Conservation (phyloP, 768 basidiomycete genomes). For the Collybia sordida region DNA sequence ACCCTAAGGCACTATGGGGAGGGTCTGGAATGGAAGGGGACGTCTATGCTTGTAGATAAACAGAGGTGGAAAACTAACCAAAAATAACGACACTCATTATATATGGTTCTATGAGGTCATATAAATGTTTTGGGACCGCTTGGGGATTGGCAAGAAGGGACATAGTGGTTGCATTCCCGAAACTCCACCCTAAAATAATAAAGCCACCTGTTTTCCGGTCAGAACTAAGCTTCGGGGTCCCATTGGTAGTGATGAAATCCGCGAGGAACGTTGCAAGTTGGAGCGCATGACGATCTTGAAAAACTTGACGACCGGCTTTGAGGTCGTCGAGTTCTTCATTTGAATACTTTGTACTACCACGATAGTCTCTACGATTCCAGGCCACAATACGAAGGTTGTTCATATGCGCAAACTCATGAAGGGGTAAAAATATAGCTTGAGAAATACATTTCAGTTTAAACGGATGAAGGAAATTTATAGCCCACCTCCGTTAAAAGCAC, state of each 20-base stretch:
- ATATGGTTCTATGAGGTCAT: slow-evolving; percentile 25
- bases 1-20: slow-evolving; percentile 27
- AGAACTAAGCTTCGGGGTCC: slow-evolving; percentile 21
- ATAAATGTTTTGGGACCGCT: slow-evolving; percentile 18
- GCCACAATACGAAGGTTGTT: slow-evolving; percentile 27
- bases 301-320: slow-evolving; percentile 17
- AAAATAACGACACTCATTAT: slow-evolving; percentile 29
- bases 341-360: slow-evolving; percentile 29
- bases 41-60: background rate
- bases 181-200: slow-evolving; percentile 37
- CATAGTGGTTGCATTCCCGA: slow-evolving; percentile 27
- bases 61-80: slow-evolving; percentile 19
- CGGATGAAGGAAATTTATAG: slow-evolving; percentile 1
- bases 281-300: slow-evolving; percentile 23
- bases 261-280: slow-evolving; percentile 26
- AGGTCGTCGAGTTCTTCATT: slow-evolving; percentile 30
- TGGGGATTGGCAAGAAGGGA: slow-evolving; percentile 23
- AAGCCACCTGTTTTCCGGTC: slow-evolving; percentile 32
- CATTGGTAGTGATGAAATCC: slow-evolving; percentile 21
- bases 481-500: slow-evolving; percentile 31
- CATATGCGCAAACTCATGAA: slow-evolving; percentile 19
- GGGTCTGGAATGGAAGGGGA: slow-evolving; percentile 23
- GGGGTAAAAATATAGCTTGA: slow-evolving; percentile 11
- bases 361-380: slow-evolving; percentile 31
- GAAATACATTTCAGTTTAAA: background rate